A percentile compares a stretch with the other conserved stretches of the same genome.
phyloP scores from a whole-genome alignment of 108 stramenopile genomes.

The Conticribra weissflogii region DNA sequence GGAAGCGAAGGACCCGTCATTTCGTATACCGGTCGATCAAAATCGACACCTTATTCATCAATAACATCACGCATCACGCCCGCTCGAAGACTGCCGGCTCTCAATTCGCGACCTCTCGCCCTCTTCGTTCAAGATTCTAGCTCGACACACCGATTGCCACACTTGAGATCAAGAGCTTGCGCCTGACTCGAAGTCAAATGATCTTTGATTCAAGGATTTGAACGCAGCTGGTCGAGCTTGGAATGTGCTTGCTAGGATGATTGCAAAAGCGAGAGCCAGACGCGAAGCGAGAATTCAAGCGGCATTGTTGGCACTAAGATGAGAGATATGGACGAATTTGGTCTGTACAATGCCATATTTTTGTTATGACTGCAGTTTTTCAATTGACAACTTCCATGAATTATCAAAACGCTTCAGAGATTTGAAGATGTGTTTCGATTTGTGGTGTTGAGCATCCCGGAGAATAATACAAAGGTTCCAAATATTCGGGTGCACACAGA shows the following conservation, averaged over 20 bases:
- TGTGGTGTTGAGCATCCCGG: no score
- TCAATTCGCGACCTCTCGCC: conserved; percentile 61
- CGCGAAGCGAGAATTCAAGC: conserved; percentile 47
- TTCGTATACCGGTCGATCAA: conserved; percentile 54
- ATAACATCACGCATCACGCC: conserved; percentile 60
- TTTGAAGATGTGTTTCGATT: no score
- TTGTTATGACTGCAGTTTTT: no score
- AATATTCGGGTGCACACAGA: no score
- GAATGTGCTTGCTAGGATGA: conserved; percentile 48
- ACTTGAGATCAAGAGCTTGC: conserved; percentile 27
- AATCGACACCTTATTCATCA: conserved; percentile 50
- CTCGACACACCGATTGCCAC: conserved; percentile 14
- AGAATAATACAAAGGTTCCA: no score
- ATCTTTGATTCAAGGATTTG: conserved; percentile 87
- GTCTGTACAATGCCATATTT: no score
- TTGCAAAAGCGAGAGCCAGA: conserved; percentile 54
- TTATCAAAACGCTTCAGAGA: no score
- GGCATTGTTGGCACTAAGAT: conserved; percentile 28
- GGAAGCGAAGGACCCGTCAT: conserved; percentile 75
- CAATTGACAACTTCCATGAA: no score
- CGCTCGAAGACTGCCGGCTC: conserved; percentile 72
- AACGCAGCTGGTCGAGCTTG: conserved; percentile 63
- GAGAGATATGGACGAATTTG: no score
- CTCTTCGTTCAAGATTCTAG: conserved; percentile 61
- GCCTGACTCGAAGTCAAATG: conserved; percentile 57